Base-by-base conservation (phyloP, 345 rosid genomes). In the Toxicodendron radicans region DNA sequence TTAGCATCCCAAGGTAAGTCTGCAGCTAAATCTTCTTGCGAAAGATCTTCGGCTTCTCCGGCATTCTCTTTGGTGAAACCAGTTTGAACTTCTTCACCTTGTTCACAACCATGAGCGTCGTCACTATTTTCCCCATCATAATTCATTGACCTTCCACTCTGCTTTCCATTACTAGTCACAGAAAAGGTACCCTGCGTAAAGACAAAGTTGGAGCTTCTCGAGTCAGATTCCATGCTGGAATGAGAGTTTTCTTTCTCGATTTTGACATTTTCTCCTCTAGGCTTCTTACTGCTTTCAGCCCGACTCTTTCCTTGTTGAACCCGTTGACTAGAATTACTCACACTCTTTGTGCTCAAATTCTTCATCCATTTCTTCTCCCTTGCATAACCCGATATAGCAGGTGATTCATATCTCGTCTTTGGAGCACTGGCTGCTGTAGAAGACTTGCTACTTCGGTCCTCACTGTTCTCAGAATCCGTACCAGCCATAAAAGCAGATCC, bases 211-310 rank as follows among this genome's bases (percentile, higher is more conserved):
- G 90, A 84, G 93, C 94, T 89, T 89, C 92, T 87, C 24, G 92
- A 91, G 85, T 95, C 93, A 75, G 97, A 94, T 80, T 83, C 94
- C 84, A 89, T 67, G 79, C 94, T 89, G 85, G 97, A 92, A 82
- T 68, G 92, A 87, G 91, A 91, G 85, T 90, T 90, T 79, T 86
- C 87, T 79, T 90, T 88, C 83, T 91, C 81, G 57, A 92, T 85
- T 87, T 87, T 87, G 92, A 88, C 82, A 91, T 79, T 86, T 73
- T 87, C 97, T 81, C 92, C 97, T 85, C 94, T 92, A 53, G 68
- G 78, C 85, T 91, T 92, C 86, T 88, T 91, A 83, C 88, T 83
- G 67, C 79, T 83, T 69, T 89, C 98, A 46, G 73, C 63, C 56
- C 54, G 72, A 78, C 58, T 84, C 81, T 84, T 92, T 74, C 87